Evolutionary conservation across 768 basidiomycete genomes (phyloP).

Genomic region (Collybiopsis luxurians): DNA sequence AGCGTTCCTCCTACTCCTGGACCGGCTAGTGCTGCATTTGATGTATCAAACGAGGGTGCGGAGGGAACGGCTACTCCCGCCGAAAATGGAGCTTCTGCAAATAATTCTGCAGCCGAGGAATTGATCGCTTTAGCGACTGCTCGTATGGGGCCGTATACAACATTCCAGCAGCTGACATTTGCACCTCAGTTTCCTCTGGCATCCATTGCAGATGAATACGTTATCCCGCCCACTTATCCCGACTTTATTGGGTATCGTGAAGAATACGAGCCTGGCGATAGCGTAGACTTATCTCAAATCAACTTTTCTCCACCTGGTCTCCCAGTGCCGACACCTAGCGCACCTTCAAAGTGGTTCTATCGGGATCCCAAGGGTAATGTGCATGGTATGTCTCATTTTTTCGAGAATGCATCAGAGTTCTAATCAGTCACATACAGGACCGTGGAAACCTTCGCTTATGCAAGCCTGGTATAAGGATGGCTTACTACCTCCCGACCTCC

Average conservation of each 20-base stretch:
- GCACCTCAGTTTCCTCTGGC: conserved; percentile 87
- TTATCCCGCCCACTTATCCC: conserved; percentile 88
- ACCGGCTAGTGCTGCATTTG: conserved; percentile 17
- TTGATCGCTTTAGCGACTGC: conserved; percentile 63
- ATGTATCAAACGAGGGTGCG: conserved; percentile 12
- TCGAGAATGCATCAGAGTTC: conserved; percentile 1
- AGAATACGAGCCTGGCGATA: conserved; percentile 53
- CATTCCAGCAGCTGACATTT: conserved; percentile 87
- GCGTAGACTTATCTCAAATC: conserved; percentile 50
- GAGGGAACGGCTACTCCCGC: conserved; percentile 16
- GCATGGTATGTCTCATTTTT: conserved; percentile 53
- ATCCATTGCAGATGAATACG: conserved; percentile 84
- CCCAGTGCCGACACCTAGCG: conserved; percentile 63
- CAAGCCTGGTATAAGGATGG: conserved; percentile 89
- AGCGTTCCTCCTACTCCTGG: conserved; percentile 9
- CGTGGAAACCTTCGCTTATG: conserved; percentile 87
- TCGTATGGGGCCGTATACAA: conserved; percentile 82
- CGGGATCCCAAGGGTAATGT: conserved; percentile 78
- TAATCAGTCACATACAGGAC: conserved; percentile 45
- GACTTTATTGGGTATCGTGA: conserved; percentile 71
- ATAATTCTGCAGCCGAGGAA: conserved; percentile 59
- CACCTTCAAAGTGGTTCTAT: conserved; percentile 80
- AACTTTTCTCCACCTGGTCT: conserved; percentile 81
- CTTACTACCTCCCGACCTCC: conserved; percentile 76
- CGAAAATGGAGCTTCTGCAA: conserved; percentile 32